These are phyloP conservation scores for Diutina ranongensis DNA, from an alignment of 1,139 yeast genomes.

Conservation along the genomic window DNA sequence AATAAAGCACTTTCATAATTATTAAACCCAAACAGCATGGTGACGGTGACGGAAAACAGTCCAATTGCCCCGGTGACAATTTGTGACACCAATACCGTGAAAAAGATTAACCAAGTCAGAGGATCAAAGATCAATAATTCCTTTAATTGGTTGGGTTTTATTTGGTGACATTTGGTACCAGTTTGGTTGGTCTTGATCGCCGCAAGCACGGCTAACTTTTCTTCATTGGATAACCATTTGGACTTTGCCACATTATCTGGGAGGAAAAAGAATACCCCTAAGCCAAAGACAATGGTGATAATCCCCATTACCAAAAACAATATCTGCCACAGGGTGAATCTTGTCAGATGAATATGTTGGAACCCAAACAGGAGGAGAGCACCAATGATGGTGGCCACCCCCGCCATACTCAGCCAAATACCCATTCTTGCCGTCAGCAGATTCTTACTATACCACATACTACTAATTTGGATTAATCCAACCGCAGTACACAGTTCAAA, in stretches of 20 bases:
- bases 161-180: slow-evolving; percentile 20
- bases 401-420: neutral
- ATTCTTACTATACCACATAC: slow-evolving; percentile 1
- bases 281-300: slow-evolving; percentile 22
- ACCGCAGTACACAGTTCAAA: slow-evolving; percentile 4
- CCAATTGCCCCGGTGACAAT: slow-evolving; percentile 31
- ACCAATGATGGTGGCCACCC: neutral
- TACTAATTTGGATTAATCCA: neutral
- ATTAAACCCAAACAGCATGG: slow-evolving; percentile 25
- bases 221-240: slow-evolving; percentile 25
- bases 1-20: slow-evolving; percentile 23
- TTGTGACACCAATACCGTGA: slow-evolving; percentile 24
- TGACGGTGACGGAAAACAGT: slow-evolving; percentile 29
- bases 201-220: slow-evolving; percentile 16
- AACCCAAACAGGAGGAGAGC: slow-evolving; percentile 5
- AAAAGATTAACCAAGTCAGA: slow-evolving; percentile 26
- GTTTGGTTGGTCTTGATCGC: slow-evolving; percentile 13
- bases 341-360: slow-evolving; percentile 6
- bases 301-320: slow-evolving; percentile 27
- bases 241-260: slow-evolving; percentile 36
- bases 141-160: slow-evolving; percentile 18
- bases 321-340: slow-evolving; percentile 21
- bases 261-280: slow-evolving; percentile 13
- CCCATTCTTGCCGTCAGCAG: slow-evolving; percentile 1
- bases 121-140: slow-evolving; percentile 23